These are phyloP conservation scores for Naematelia encephala DNA, from an alignment of 768 basidiomycete genomes.

Conservation along the genomic window DNA sequence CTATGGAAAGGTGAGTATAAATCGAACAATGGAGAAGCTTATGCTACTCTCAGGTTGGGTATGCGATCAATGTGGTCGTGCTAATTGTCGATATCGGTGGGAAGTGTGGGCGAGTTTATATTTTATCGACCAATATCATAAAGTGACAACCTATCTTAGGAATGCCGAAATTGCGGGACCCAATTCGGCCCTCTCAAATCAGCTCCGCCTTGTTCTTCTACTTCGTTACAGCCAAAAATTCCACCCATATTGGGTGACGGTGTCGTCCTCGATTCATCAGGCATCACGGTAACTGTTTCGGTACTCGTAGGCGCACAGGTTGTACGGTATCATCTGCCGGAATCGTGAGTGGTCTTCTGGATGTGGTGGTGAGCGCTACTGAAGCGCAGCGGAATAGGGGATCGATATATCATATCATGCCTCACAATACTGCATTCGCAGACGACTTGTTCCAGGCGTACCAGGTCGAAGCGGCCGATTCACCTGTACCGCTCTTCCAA, in stretches of 20 bases:
- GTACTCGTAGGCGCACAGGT: neutral
- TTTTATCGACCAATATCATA: neutral
- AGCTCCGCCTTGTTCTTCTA: neutral
- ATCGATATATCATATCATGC: conserved; percentile 25
- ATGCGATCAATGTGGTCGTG: conserved; percentile 32
- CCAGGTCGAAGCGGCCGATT: conserved; percentile 18
- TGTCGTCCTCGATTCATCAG: neutral
- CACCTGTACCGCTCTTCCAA: conserved; percentile 23
- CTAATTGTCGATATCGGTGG: conserved; percentile 40
- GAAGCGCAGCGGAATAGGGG: conserved; percentile 5
- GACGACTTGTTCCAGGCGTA: conserved; percentile 27
- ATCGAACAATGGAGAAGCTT: neutral
- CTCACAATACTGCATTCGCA: neutral
- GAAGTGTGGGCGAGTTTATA: conserved; percentile 32
- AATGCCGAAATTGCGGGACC: conserved; percentile 23
- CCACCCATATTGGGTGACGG: conserved; percentile 18
- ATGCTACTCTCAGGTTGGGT: conserved; percentile 45
- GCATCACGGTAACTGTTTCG: neutral
- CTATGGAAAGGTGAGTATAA: conserved; percentile 7
- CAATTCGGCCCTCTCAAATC: conserved; percentile 11
- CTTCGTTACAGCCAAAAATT: neutral
- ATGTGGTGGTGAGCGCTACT: neutral
- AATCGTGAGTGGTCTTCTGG: neutral
- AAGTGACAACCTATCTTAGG: conserved; percentile 1
- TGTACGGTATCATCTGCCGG: conserved; percentile 5